Evolutionary conservation across 1,139 yeast species (phyloP), one percentile per base, ranked within the genome.

Genomic region (Taphrina betulina): DNA sequence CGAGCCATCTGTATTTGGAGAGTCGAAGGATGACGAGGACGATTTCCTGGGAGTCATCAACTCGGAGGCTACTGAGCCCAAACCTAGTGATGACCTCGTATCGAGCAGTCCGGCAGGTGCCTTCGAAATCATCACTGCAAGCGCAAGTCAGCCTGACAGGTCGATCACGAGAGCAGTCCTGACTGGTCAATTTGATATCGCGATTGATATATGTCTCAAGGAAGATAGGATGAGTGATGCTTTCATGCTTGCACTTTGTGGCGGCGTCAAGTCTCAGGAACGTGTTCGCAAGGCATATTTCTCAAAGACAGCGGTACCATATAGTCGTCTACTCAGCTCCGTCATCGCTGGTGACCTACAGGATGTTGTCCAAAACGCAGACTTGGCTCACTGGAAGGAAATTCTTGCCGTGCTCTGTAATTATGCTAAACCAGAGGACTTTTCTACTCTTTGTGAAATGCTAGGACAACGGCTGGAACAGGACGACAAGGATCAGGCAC

Each of bases 321-420:
- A 86, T 60, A 78, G 95, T 3, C 83, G 98, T 66, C 74, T 89
- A 17, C 72, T 92, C 58, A 54, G 63, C 1, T 80, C 83, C 58
- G 78, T 82, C 16, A 75, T 88, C 1, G 74, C 78, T 28, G 76
- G 75, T 52, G 76, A 83, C 62, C 77, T 86, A 20, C 72, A 78
- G 31, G 97, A 92, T 68, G 71, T 92, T 61, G 94, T 88, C 34
- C 77, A 78, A 33, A 83, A 90, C 66, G 86, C 88, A 23, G 84
- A 85, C 65, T 82, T 89, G 43, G 66, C 76, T 4, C 82, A 86
- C 63, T 94, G 98, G 98, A 83, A 80, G 65, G 83, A 83, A 55
- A 81, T 86, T 63, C 86, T 92, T n/a, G 75, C 78, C 36, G 78
- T 89, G 24, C 78, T 90, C 57, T 71, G 81, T 55, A 78, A 86